phyloP scores from a whole-genome alignment of 108 stramenopile genomes.

The Cylindrotheca fusiformis region DNA sequence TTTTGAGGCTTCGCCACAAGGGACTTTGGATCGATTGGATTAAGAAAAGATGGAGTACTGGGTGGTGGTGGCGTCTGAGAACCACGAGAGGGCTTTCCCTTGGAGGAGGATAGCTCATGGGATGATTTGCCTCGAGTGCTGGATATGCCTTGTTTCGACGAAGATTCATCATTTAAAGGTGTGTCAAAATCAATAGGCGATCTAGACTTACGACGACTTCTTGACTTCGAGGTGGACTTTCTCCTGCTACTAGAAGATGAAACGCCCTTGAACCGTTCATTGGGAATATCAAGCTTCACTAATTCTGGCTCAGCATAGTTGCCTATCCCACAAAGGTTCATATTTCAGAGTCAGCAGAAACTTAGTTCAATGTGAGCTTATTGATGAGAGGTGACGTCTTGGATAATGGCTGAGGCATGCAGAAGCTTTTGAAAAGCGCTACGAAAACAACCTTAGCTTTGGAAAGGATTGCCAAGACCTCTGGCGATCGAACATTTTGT shows the following conservation, averaged over 20 bases:
- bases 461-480: no score
- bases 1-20: background rate
- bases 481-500: no score
- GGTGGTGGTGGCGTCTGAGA: no score
- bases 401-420: no score
- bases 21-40: background rate
- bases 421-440: no score
- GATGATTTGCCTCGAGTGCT: background rate
- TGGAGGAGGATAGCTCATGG: conserved; percentile 6
- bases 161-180: conserved; percentile 16
- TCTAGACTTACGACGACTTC: background rate
- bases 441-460: no score
- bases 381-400: no score
- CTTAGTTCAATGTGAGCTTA: no score
- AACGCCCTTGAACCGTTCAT: conserved; percentile 21
- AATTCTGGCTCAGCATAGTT: conserved; percentile 18
- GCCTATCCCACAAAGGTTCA: conserved; percentile 31
- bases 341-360: no score
- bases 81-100: background rate
- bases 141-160: conserved; percentile 10
- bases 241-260: conserved; percentile 1
- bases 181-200: conserved; percentile 16
- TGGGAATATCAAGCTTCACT: conserved; percentile 16
- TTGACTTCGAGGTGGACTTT: background rate
- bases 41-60: background rate